Base-by-base conservation (phyloP, 2,329 filamentous ascomycete species). In the Hymenoscyphus fructigenus region DNA sequence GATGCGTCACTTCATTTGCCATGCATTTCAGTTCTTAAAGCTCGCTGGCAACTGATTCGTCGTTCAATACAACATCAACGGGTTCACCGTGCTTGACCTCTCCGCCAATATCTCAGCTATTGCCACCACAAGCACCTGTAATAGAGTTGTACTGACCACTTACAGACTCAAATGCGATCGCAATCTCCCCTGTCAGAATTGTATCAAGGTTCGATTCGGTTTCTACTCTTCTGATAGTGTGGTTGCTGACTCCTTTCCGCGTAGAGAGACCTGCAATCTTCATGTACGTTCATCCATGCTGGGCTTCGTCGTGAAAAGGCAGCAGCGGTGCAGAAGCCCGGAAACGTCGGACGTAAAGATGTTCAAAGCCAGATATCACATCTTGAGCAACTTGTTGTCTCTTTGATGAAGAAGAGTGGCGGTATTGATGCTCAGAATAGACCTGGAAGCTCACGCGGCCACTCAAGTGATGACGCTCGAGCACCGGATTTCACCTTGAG, bases 371-470 rank as follows among this genome's bases (percentile, higher is more conserved):
- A 84, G 62, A 77, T 87, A 44, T 81, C 79, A 71, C 79, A 82
- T 57, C 81, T 87, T 0, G 84, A 86, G 73, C 80, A 82, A 60
- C 82, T 86, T 79, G 82, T 86, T 26, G 77, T 83, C 28, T 79
- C 77, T 50, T 82, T 86, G 78, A 82, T 86, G 76, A 68, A 71
- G 10, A 64, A 66, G 56, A 66, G 50, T 55, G 58, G 29, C 26
- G 47, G n/a, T n/a, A n/a, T 20, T 56, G 32, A 32, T 26, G 55
- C 53, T 44, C 29, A 57, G 15, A 50, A n/a, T 29, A 56, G 36
- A 56, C 28, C n/a, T 26, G 57, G 26, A 26, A 36, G 29, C 23
- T 47, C 41, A 15, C 60, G n/a, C 41, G 38, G n/a, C 20, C 59
- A 60, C 20, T 62, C 28, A 32, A 64, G 38, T 34, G 63, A 47